Percentiles rank a stretch among this genome's conserved stretches.
Evolutionary conservation across 2,329 filamentous ascomycete species (phyloP).

Genomic region (Venturia aucupariae): DNA sequence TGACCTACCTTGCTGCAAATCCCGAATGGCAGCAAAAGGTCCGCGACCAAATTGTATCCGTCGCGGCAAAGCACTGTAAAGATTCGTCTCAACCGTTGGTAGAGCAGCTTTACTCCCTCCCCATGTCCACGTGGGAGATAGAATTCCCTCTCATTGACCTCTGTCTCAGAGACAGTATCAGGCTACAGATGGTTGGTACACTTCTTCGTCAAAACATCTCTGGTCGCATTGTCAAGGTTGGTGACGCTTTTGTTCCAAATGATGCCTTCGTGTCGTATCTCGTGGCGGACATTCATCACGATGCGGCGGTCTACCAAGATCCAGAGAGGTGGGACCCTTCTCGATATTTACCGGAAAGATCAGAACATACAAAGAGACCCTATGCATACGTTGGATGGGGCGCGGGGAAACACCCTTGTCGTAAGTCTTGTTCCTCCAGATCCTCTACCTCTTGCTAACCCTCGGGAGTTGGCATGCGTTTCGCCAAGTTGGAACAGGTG

Average conservation of each 20-base stretch:
- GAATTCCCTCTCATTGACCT: conserved; percentile 46
- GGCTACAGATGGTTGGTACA: conserved; percentile 39
- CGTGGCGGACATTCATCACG: background rate
- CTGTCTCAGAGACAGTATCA: conserved; percentile 45
- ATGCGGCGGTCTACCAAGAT: conserved; percentile 34
- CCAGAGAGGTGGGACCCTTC: conserved; percentile 38
- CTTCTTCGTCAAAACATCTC: conserved; percentile 45
- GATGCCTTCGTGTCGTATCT: conserved; percentile 32
- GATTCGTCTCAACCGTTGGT: conserved; percentile 24
- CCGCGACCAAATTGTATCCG: conserved; percentile 39
- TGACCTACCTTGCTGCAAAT: conserved; percentile 26
- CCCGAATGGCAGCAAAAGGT: conserved; percentile 37
- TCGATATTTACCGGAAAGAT: too few species aligned
- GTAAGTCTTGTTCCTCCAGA: background rate
- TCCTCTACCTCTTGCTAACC: background rate
- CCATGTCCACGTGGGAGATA: conserved; percentile 45
- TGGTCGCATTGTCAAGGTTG: conserved; percentile 37
- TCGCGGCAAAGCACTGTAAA: conserved; percentile 35
- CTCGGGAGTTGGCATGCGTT: conserved; percentile 26
- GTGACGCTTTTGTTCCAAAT: conserved; percentile 41
- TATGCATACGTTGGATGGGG: too few species aligned
- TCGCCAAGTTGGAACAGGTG: conserved; percentile 46
- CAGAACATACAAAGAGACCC: too few species aligned
- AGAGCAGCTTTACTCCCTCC: conserved; percentile 34
- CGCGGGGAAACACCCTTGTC: conserved; percentile 33